Conservation (phyloP, 2,329 filamentous ascomycete species). For the Orbilia javanica region DNA sequence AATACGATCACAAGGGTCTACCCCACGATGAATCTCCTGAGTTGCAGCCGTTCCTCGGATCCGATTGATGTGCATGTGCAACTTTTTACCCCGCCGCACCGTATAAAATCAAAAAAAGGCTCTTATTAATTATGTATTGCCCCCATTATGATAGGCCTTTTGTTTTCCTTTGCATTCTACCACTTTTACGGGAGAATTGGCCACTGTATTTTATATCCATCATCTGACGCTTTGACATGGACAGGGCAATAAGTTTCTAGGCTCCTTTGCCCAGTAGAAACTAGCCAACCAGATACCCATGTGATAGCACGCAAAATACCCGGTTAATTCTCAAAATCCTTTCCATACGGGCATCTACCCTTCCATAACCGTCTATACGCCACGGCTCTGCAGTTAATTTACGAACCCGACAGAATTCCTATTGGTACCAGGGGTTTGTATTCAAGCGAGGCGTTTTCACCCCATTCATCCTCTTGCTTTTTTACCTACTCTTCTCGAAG, state of each 20-base stretch:
- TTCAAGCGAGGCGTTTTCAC: conserved; percentile 41
- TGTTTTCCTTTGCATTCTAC: background rate
- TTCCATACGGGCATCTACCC: conserved; percentile 1
- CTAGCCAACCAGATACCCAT: conserved; percentile 34
- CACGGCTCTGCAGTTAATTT: conserved; percentile 19
- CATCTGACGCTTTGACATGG: conserved; percentile 53
- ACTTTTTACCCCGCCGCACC: conserved; percentile 48
- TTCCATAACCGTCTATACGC: conserved; percentile 18
- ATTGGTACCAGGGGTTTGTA: conserved; percentile 9
- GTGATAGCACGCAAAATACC: conserved; percentile 26
- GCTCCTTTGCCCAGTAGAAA: background rate
- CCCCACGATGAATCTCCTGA: conserved; percentile 52
- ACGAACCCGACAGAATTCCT: conserved; percentile 20
- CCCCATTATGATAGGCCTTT: background rate
- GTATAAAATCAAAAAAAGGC: conserved; percentile 27
- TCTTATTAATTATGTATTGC: conserved; percentile 2
- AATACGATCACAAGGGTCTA: conserved; percentile 44
- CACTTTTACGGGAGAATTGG: conserved; percentile 45
- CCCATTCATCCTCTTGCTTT: conserved; percentile 3
- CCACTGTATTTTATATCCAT: conserved; percentile 37
- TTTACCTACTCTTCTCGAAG: conserved; percentile 39
- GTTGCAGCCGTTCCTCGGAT: conserved; percentile 53
- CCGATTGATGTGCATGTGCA: conserved; percentile 52
- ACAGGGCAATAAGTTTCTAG: conserved; percentile 20
- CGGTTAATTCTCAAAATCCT: conserved; percentile 38